These are phyloP conservation scores for Nannizziopsis barbatae DNA, from an alignment of 2,329 filamentous ascomycete genomes.

Conservation along the genomic window DNA sequence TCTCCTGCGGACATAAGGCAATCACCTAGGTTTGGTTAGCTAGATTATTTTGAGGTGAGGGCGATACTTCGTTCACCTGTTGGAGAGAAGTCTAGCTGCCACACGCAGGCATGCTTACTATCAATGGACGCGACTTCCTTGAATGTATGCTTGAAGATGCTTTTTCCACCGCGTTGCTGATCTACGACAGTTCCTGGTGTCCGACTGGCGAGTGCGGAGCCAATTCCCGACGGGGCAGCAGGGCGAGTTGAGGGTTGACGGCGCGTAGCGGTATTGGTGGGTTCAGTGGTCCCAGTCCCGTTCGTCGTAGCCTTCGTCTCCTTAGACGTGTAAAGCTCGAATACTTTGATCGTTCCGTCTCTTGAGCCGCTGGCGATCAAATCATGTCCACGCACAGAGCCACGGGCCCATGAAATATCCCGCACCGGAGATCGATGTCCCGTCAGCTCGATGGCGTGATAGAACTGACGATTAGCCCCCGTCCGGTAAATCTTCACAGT, in stretches of 20 bases:
- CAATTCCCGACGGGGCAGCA: constrained; percentile 33
- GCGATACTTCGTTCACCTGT: constrained; percentile 24
- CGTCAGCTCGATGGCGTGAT: constrained; percentile 64
- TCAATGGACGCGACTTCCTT: constrained; percentile 35
- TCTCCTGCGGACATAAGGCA: constrained; percentile 36
- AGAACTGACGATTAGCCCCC: constrained; percentile 63
- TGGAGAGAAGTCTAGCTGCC: constrained; percentile 37
- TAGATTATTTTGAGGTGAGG: background rate
- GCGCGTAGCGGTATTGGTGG: constrained; percentile 20
- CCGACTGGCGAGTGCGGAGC: constrained; percentile 31
- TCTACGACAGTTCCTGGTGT: constrained; percentile 19
- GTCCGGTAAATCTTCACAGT: constrained; percentile 74
- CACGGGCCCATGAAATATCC: constrained; percentile 85
- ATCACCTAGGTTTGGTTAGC: constrained; percentile 24
- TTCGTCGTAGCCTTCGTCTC: constrained; percentile 21
- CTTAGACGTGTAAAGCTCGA: constrained; percentile 45
- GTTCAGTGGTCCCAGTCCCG: constrained; percentile 22
- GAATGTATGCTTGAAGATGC: constrained; percentile 33
- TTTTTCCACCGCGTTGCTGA: constrained; percentile 27
- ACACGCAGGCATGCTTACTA: constrained; percentile 36
- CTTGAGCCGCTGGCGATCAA: constrained; percentile 85
- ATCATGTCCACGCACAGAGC: constrained; percentile 81
- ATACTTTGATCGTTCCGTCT: constrained; percentile 83
- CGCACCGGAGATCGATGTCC: constrained; percentile 68
- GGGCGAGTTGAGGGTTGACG: constrained; percentile 8